Percentiles rank a stretch among this genome's conserved stretches.
These are phyloP conservation scores for Calonectria leucothoes DNA, from an alignment of 2,329 filamentous ascomycete genomes.

Conservation along the genomic window DNA sequence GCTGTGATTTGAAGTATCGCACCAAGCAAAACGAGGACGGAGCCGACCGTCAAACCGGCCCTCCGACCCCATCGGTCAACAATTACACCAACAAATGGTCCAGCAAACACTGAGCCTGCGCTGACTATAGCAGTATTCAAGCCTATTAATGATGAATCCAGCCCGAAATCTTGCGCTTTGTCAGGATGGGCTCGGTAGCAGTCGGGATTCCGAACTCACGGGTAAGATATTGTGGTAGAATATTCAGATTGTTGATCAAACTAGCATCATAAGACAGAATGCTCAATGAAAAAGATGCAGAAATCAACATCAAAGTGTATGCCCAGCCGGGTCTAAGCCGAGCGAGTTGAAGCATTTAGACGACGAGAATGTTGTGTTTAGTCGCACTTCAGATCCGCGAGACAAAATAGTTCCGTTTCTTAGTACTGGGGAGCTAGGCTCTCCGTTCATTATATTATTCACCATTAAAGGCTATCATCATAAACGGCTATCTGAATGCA, in stretches of 20 bases:
- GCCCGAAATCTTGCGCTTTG: background rate
- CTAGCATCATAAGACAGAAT: background rate
- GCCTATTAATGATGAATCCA: background rate
- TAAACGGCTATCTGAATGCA: too few relatives aligned
- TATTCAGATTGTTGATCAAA: background rate
- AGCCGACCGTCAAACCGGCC: background rate
- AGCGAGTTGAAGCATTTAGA: background rate
- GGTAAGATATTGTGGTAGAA: background rate
- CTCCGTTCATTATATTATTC: too few relatives aligned
- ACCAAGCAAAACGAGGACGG: background rate
- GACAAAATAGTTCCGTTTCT: too few relatives aligned
- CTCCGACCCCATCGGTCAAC: background rate
- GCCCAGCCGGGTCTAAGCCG: background rate
- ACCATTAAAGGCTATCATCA: too few relatives aligned
- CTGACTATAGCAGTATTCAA: constrained; percentile 1
- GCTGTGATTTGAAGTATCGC: background rate
- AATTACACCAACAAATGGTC: background rate
- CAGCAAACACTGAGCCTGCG: background rate
- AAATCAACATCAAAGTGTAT: background rate
- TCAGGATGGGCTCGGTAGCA: background rate
- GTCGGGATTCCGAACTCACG: background rate
- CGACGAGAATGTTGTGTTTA: too few relatives aligned
- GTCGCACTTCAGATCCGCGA: too few relatives aligned
- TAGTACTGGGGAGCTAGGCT: too few relatives aligned
- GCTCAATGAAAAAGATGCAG: background rate